Evolutionary conservation across 495 filamentous ascomycete genomes (phyloP).

Genomic region (Friedmanniomyces endolithicus): DNA sequence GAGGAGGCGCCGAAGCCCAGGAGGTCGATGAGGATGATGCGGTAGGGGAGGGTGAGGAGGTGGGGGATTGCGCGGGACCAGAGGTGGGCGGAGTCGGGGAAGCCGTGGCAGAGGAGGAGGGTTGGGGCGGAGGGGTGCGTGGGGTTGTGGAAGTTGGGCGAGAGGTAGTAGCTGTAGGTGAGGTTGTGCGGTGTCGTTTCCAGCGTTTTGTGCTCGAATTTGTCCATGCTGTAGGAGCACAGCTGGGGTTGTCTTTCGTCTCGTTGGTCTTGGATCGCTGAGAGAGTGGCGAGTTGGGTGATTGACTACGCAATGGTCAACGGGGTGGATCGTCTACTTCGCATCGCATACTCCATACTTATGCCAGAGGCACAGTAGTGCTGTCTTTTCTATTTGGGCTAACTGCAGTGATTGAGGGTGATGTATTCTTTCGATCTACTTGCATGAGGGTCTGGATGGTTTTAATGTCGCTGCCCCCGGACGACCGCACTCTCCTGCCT

Average conservation of each 20-base stretch:
- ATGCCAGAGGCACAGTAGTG: too few species aligned
- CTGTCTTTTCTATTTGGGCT: too few species aligned
- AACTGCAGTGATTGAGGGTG: too few species aligned
- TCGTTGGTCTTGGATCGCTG: not conserved
- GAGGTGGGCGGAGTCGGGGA: conserved; percentile 8
- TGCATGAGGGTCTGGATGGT: too few species aligned
- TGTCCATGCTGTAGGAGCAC: conserved; percentile 2
- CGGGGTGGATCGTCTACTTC: too few species aligned
- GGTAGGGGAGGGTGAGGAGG: not conserved
- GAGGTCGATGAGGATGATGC: conserved; percentile 11
- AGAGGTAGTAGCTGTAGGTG: conserved; percentile 15
- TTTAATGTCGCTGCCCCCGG: too few species aligned
- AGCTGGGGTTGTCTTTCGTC: too few species aligned
- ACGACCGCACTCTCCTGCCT: not conserved
- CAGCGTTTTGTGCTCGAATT: conserved; percentile 11
- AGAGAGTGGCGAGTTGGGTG: not conserved
- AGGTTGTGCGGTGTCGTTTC: conserved; percentile 6
- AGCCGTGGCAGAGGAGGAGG: conserved; percentile 13
- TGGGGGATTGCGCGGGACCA: conserved; percentile 2
- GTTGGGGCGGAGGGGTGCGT: not conserved
- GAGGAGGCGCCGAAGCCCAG: conserved; percentile 12
- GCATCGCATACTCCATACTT: too few species aligned
- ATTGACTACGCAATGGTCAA: too few species aligned
- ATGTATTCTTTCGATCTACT: too few species aligned
- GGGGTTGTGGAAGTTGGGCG: conserved; percentile 6